phyloP scores from a whole-genome alignment of 805 yeast species.

The Wickerhamomyces bisporus region DNA sequence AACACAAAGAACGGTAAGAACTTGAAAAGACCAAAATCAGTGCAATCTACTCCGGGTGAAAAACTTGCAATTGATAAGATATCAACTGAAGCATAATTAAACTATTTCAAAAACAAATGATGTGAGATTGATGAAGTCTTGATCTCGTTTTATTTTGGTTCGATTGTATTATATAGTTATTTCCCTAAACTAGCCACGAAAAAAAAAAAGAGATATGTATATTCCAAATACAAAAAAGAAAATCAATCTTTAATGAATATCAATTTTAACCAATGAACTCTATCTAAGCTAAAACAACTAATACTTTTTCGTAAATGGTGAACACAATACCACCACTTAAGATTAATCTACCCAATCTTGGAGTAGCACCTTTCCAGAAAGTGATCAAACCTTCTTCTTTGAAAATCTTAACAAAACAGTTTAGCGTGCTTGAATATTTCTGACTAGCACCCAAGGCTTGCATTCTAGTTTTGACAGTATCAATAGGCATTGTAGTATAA shows the following conservation, averaged over 20 bases:
- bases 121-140: no score
- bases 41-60: conserved; percentile 1
- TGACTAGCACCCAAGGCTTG: conserved; percentile 80
- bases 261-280: no score
- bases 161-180: no score
- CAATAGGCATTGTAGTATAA: conserved; percentile 91
- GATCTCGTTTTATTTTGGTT: no score
- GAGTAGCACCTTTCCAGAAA: conserved; percentile 98
- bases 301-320: conserved; percentile 89
- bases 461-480: conserved; percentile 95
- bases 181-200: no score
- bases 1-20: conserved; percentile 32
- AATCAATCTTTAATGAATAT: no score
- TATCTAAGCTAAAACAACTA: conserved; percentile 33
- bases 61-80: neutral
- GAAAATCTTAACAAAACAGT: conserved; percentile 78
- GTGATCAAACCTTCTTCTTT: conserved; percentile 85
- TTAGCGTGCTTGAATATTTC: conserved; percentile 65
- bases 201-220: neutral
- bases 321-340: conserved; percentile 96
- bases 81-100: neutral
- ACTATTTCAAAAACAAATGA: no score
- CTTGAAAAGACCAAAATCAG: conserved; percentile 31
- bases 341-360: conserved; percentile 86
- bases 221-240: neutral